Percentiles rank a stretch among this genome's conserved stretches.
These are phyloP conservation scores for Chiua sp. DNA, from an alignment of 1,284 basidiomycete genomes.

Conservation along the genomic window DNA sequence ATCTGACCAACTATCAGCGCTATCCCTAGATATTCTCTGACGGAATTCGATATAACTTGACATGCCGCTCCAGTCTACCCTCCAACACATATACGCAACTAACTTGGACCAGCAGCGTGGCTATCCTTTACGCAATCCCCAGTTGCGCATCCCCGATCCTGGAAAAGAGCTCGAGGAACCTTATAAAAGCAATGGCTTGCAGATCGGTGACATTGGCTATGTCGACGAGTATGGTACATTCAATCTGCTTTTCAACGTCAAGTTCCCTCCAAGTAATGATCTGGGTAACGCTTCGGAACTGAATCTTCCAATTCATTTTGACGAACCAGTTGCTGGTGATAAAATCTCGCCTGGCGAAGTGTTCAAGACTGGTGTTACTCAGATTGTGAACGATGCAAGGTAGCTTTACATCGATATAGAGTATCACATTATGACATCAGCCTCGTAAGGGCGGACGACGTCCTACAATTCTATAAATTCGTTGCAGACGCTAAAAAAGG, in stretches of 20 bases:
- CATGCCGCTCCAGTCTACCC: background rate
- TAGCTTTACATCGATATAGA: background rate
- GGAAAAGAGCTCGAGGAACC: background rate
- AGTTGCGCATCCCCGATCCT: background rate
- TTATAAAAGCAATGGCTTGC: background rate
- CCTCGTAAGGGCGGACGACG: too few relatives aligned
- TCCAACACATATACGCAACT: background rate
- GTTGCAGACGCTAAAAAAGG: background rate
- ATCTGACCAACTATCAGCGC: too few relatives aligned
- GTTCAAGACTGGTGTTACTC: too few relatives aligned
- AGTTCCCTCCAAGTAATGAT: background rate
- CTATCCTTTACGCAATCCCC: constrained; percentile 2
- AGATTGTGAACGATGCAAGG: background rate
- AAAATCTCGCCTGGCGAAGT: background rate
- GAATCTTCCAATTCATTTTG: background rate
- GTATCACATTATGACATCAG: too few relatives aligned
- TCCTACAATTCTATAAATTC: too few relatives aligned
- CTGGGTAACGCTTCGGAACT: background rate
- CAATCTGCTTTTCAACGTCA: constrained; percentile 10
- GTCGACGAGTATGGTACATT: background rate
- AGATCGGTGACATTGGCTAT: constrained; percentile 15
- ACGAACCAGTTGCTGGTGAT: background rate
- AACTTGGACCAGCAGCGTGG: background rate
- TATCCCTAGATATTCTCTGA: too few relatives aligned
- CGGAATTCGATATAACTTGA: too few relatives aligned